Evolutionary conservation across 768 basidiomycete genomes (phyloP).

Genomic region (Naganishia vaughanmartiniae): DNA sequence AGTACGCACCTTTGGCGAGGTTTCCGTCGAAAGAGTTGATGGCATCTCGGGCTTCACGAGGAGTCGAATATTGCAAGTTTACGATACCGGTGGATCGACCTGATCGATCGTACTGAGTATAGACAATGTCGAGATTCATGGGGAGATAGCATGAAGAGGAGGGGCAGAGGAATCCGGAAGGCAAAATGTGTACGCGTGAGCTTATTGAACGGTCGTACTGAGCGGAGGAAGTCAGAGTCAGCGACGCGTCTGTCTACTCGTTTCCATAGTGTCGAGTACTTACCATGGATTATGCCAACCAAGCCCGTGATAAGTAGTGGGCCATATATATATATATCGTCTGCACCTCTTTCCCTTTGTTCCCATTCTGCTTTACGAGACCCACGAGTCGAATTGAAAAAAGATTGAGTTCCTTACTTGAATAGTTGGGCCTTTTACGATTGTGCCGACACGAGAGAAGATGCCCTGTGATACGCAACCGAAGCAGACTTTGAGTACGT

Average conservation of each 20-base stretch:
- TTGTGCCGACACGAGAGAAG: constrained; percentile 36
- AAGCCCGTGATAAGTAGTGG: neutral
- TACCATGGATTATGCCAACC: constrained; percentile 20
- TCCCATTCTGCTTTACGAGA: neutral
- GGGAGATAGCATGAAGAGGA: neutral
- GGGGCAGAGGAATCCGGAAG: constrained; percentile 16
- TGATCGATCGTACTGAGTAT: constrained; percentile 80
- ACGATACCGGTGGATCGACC: constrained; percentile 85
- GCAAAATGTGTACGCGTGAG: constrained; percentile 24
- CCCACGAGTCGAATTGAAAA: constrained; percentile 21
- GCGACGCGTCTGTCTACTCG: neutral
- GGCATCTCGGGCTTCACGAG: constrained; percentile 73
- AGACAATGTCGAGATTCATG: neutral
- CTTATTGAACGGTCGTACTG: constrained; percentile 13
- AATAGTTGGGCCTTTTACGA: constrained; percentile 37
- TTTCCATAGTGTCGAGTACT: neutral
- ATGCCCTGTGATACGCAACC: constrained; percentile 21
- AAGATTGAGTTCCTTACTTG: constrained; percentile 34
- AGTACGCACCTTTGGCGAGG: constrained; percentile 71
- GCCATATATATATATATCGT: neutral
- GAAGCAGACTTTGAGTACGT: neutral
- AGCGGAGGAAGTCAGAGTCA: neutral
- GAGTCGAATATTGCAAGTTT: constrained; percentile 72
- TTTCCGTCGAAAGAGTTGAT: constrained; percentile 82
- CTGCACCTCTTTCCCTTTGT: neutral